phyloP scores from a whole-genome alignment of 2,329 filamentous ascomycete genomes.

The Fusarium setosum region DNA sequence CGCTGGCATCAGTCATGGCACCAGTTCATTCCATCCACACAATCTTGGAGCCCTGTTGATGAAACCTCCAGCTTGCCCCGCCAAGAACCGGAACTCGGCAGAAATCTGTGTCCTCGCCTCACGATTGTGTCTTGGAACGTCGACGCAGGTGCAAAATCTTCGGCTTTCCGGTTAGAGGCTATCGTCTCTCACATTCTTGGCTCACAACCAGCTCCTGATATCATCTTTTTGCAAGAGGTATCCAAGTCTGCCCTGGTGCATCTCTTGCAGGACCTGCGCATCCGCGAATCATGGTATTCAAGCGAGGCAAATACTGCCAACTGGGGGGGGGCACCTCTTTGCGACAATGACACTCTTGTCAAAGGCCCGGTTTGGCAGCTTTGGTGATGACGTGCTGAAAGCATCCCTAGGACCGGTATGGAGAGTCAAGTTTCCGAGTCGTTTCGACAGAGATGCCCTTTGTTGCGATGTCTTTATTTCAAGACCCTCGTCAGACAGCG shows the following conservation, averaged over 20 bases:
- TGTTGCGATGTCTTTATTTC: slow-evolving; percentile 48
- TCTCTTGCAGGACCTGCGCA: slow-evolving; percentile 39
- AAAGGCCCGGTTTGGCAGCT: slow-evolving; percentile 37
- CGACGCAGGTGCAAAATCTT: slow-evolving; percentile 31
- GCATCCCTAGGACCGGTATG: slow-evolving; percentile 45
- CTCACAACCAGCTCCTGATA: background rate
- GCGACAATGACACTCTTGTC: slow-evolving; percentile 45
- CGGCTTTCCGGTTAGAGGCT: slow-evolving; percentile 36
- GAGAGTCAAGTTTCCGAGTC: slow-evolving; percentile 45
- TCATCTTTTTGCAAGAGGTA: slow-evolving; percentile 19
- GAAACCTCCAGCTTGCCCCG: slow-evolving; percentile 8
- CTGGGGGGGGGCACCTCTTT: slow-evolving; percentile 40
- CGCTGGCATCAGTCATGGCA: background rate
- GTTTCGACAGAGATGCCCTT: slow-evolving; percentile 47
- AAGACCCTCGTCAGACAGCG: background rate
- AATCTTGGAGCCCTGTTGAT: slow-evolving; percentile 13
- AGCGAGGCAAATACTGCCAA: slow-evolving; percentile 43
- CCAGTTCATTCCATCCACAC: slow-evolving; percentile 14
- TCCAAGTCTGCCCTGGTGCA: slow-evolving; percentile 33
- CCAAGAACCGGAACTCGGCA: slow-evolving; percentile 34
- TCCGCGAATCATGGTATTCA: slow-evolving; percentile 45
- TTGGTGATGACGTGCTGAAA: background rate
- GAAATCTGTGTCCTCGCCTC: slow-evolving; percentile 21
- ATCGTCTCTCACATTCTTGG: slow-evolving; percentile 43
- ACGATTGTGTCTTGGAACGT: slow-evolving; percentile 49